These are phyloP conservation scores for Daucus carota DNA, from an alignment of 129 eudicot species.

Conservation along the genomic window DH1_v3.0 NC_030384.2:45014501-45015000, in stretches of 20 bases:
- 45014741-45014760: not conserved
- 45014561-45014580: not conserved
- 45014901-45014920: slow-evolving; percentile 93
- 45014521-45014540: slow-evolving; percentile 36
- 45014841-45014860: not conserved
- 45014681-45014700: not conserved
- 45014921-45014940: slow-evolving; percentile 83
- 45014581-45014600: slow-evolving; percentile 1
- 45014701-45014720: not conserved
- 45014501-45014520: slow-evolving; percentile 58
- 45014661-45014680: not conserved
- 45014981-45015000: slow-evolving; percentile 85
- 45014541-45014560: not conserved
- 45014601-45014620: not conserved
- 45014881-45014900: slow-evolving; percentile 65
- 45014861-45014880: not conserved
- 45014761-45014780: not conserved
- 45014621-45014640: not conserved
- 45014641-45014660: not conserved
- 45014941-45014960: slow-evolving; percentile 76
- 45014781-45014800: not conserved
- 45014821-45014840: not conserved
- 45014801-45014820: not conserved
- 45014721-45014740: not conserved
- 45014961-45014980: slow-evolving; percentile 65